phyloP scores from a whole-genome alignment of 73 alveolate genomes.

The Stentor roeselii region DNA sequence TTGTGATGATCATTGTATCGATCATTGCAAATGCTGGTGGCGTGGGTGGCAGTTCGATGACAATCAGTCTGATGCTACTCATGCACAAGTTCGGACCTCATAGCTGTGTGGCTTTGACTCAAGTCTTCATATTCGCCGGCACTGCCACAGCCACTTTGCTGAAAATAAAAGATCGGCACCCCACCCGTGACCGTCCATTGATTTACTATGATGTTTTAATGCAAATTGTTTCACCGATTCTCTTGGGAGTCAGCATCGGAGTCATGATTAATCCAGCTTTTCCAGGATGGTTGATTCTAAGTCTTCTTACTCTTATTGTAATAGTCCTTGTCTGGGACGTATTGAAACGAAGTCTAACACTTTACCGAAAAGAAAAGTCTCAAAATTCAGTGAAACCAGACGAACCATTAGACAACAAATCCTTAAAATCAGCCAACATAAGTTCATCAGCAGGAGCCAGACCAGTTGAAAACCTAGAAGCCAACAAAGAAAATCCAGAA shows the following conservation, averaged over 20 bases:
- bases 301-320: too few relatives aligned
- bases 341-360: too few relatives aligned
- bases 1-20: constrained; percentile 22
- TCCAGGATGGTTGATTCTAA: not conserved
- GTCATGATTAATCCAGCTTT: not conserved
- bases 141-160: not conserved
- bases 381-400: too few relatives aligned
- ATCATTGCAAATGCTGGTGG: constrained; percentile 56
- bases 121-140: constrained; percentile 31
- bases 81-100: constrained; percentile 34
- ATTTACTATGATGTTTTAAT: constrained; percentile 29
- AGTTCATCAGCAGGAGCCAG: too few relatives aligned
- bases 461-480: too few relatives aligned
- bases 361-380: too few relatives aligned
- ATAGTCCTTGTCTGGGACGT: too few relatives aligned
- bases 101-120: constrained; percentile 37
- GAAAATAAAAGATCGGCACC: not conserved
- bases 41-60: constrained; percentile 57
- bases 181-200: not conserved
- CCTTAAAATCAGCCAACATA: too few relatives aligned
- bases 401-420: too few relatives aligned
- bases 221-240: too few relatives aligned
- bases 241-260: too few relatives aligned
- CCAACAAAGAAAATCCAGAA: too few relatives aligned
- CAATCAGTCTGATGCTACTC: constrained; percentile 32